Percentiles rank a stretch among this genome's conserved stretches.
Conservation (phyloP, 208 protist genomes). For the Porcisia hertigi region DNA sequence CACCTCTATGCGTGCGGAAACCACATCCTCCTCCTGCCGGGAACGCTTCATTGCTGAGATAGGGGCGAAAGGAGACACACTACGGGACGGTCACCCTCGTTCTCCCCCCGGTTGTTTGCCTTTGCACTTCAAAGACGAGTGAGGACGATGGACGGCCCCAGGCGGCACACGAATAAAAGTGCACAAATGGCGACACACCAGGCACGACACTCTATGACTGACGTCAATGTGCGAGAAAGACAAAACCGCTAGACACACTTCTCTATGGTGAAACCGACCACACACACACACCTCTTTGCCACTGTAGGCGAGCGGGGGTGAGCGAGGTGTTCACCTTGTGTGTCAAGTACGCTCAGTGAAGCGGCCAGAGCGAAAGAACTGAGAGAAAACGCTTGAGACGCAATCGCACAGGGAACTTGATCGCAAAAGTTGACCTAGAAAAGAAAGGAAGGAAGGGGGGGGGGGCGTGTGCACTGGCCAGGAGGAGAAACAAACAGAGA, state of each 20-base stretch:
- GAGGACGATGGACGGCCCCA: neutral
- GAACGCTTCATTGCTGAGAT: slow-evolving; percentile 12
- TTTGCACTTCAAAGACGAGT: neutral
- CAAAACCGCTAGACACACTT: neutral
- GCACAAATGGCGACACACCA: no score
- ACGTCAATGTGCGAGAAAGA: neutral
- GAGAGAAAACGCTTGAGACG: neutral
- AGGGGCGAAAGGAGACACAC: slow-evolving; percentile 5
- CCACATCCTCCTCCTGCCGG: slow-evolving; percentile 17
- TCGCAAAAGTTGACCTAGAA: neutral
- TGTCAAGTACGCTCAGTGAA: neutral
- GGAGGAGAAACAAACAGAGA: no score
- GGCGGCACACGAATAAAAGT: neutral
- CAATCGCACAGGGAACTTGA: neutral
- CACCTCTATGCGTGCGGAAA: neutral
- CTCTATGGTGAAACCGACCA: neutral
- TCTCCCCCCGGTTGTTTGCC: slow-evolving; percentile 6
- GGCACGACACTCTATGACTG: neutral
- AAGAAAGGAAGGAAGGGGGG: neutral
- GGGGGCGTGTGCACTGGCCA: neutral
- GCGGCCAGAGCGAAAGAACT: slow-evolving; percentile 11
- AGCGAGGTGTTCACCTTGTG: neutral
- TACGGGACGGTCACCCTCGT: neutral
- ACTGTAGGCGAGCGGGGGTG: neutral
- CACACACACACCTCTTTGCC: no score